Base-by-base conservation (phyloP, 306 rosid genomes). In the Cucumis hystrix region DNA sequence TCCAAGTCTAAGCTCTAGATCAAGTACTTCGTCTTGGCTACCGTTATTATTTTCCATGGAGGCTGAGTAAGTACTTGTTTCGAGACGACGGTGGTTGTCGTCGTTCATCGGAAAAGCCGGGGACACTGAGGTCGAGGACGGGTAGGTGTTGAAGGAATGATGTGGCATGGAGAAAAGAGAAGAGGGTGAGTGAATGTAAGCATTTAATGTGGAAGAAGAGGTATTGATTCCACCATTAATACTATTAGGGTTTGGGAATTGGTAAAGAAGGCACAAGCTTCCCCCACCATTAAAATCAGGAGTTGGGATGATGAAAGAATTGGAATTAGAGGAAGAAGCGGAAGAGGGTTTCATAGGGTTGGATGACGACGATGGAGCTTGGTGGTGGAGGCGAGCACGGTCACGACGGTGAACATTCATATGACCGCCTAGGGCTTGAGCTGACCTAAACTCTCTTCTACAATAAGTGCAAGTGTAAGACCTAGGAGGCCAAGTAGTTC, bases 381-480 rank as follows among this genome's bases (percentile, higher is more conserved):
- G 97, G 82, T 86, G 97, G 82, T 89, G 91, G 80, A 94, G 98
- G 7, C 95, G 93, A 0, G 97, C 98, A 0, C 98, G 94, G 92
- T 94, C 98, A 0, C 97, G 94, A 84, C 98, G 98, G 88, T 94
- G 98, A 66, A 94, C 98, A 49, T 94, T 94, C 98, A 94, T 94
- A 83, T 94, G 98, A 78, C 98, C 97, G 2, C 98, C 98, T 4
- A 94, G 96, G 58, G 98, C 98, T 80, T 94, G 98, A 8, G 98
- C 97, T 0, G 97, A 94, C 4, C 95, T 86, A 81, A 91, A 94
- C 83, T 94, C 98, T 76, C 97, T 74, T 67, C 93, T 51, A 49
- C 98, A 94, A 76, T 85, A 94, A 70, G 89, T 89, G 83, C 98
- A 94, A 51, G 93, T 89, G 84, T 94, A 94, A 40, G 96, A 91